A percentile compares a stretch with the other conserved stretches of the same genome.
phyloP scores from a whole-genome alignment of 495 filamentous ascomycete species.

The Tuber calosporum region DNA sequence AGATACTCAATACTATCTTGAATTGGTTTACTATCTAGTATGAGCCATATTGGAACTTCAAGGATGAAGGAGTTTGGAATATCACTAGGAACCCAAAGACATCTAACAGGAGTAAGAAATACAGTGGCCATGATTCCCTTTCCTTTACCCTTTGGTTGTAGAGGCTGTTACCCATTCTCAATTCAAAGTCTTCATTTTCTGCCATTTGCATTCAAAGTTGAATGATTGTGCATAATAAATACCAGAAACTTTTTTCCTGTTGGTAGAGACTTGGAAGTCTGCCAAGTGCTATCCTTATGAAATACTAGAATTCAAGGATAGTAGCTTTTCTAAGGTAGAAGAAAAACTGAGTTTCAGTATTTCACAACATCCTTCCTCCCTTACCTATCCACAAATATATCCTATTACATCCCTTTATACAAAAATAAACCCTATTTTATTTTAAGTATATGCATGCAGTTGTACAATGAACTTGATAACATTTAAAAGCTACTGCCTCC shows the following conservation, averaged over 20 bases:
- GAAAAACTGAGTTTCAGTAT: constrained; percentile 9
- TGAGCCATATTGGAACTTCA: constrained; percentile 7
- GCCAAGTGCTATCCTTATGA: constrained; percentile 9
- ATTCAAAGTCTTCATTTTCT: constrained; percentile 11
- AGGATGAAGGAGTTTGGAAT: constrained; percentile 9
- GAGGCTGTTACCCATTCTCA: constrained; percentile 11
- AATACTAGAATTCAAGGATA: not conserved
- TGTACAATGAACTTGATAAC: not conserved
- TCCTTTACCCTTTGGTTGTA: constrained; percentile 1
- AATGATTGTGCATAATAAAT: constrained; percentile 16
- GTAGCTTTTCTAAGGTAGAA: constrained; percentile 9
- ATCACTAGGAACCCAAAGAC: constrained; percentile 11
- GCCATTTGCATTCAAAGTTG: constrained; percentile 21
- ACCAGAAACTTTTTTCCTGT: not conserved
- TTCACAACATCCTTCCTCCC: constrained; percentile 17
- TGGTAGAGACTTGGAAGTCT: not conserved
- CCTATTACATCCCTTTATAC: constrained; percentile 1
- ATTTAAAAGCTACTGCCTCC: no score
- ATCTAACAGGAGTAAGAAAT: constrained; percentile 12
- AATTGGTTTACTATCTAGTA: constrained; percentile 5
- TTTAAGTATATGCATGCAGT: constrained; percentile 13
- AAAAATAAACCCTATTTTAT: constrained; percentile 15
- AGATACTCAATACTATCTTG: constrained; percentile 13
- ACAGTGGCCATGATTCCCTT: constrained; percentile 20
- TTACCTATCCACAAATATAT: constrained; percentile 20